phyloP scores from a whole-genome alignment of 164 flowering plant species.

The Houttuynia cordata region DNA sequence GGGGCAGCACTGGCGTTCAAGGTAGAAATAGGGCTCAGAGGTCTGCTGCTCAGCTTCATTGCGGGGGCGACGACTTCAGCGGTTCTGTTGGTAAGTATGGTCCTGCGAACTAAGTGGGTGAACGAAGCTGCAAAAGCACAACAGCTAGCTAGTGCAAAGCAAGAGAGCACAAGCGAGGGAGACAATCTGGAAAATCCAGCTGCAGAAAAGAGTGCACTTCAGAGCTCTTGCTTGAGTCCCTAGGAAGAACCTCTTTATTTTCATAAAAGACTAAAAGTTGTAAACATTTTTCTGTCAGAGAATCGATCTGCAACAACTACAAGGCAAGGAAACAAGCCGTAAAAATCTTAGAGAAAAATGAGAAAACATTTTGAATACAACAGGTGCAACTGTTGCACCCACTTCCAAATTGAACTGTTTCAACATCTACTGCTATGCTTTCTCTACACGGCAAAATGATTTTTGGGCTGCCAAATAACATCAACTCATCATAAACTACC shows the following conservation, averaged over 20 bases:
- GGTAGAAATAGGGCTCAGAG: conserved; percentile 38
- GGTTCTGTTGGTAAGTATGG: conserved; percentile 36
- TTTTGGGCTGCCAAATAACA: conserved; percentile 5
- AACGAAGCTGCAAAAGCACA: conserved; percentile 66
- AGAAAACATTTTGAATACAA: conserved; percentile 19
- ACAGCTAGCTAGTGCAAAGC: conserved; percentile 18
- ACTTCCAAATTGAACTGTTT: not conserved
- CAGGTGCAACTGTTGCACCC: conserved; percentile 7
- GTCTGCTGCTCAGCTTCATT: conserved; percentile 58
- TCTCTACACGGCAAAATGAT: conserved; percentile 13
- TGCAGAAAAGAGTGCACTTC: not conserved
- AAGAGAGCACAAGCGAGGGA: conserved; percentile 1
- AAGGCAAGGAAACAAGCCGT: not conserved
- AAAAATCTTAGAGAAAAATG: not conserved
- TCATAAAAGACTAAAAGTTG: too few relatives aligned
- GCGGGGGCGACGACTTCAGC: conserved; percentile 43
- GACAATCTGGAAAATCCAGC: not conserved
- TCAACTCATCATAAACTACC: conserved; percentile 27
- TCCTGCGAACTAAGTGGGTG: conserved; percentile 54
- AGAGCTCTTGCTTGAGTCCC: not conserved
- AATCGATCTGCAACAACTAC: not conserved
- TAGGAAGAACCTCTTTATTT: not conserved
- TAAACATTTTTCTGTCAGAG: too few relatives aligned
- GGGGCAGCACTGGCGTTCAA: conserved; percentile 55
- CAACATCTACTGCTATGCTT: conserved; percentile 5